These are phyloP conservation scores for Auricularia sp. DNA, from an alignment of 768 basidiomycete genomes.

Conservation along the genomic window DNA sequence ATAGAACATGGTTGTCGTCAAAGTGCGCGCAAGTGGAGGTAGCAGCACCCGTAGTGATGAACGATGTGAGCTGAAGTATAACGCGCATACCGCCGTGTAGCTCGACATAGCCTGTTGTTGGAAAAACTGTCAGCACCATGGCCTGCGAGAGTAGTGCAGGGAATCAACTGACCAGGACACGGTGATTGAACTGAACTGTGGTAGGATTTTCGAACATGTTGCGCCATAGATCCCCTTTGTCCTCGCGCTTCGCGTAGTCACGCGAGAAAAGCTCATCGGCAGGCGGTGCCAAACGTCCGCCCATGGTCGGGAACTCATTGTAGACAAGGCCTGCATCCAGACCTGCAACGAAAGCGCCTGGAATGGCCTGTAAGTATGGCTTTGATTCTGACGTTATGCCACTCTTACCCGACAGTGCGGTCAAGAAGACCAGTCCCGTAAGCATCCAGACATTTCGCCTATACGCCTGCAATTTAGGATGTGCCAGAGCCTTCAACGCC, in stretches of 20 bases:
- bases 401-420: constrained; percentile 76
- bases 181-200: constrained; percentile 95
- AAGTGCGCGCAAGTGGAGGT: constrained; percentile 49
- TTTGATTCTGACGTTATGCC: neutral
- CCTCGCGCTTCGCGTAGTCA: constrained; percentile 57
- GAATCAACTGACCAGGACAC: constrained; percentile 59
- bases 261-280: constrained; percentile 69
- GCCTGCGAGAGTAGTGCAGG: neutral
- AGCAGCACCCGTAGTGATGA: constrained; percentile 36
- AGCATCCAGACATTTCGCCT: constrained; percentile 48
- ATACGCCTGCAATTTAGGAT: constrained; percentile 49
- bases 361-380: no score
- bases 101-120: constrained; percentile 68
- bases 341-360: constrained; percentile 96
- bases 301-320: constrained; percentile 98
- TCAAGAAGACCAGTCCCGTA: constrained; percentile 75
- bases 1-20: constrained; percentile 52
- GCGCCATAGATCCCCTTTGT: constrained; percentile 74
- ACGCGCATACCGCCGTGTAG: constrained; percentile 52
- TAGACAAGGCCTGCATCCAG: constrained; percentile 94
- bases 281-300: constrained; percentile 75
- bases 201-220: constrained; percentile 96
- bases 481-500: constrained; percentile 34
- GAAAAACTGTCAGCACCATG: constrained; percentile 4
- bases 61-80: constrained; percentile 51